These are phyloP conservation scores for Thraustotheca clavata DNA, from an alignment of 352 stramenopile species.

Conservation along the genomic window DNA sequence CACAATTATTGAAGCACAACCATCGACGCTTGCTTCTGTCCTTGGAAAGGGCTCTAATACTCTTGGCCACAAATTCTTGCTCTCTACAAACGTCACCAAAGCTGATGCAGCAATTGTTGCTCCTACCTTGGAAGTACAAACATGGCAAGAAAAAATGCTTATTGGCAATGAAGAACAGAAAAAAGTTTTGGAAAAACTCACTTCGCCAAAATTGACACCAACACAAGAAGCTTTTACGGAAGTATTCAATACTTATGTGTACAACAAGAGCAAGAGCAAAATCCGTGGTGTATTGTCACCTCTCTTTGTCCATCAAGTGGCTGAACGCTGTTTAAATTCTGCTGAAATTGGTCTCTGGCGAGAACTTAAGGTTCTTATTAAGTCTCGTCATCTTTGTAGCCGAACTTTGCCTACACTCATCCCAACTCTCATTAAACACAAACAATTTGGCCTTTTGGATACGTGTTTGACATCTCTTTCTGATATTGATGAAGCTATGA, in stretches of 20 bases:
- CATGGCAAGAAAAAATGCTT: constrained; percentile 1
- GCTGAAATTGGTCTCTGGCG: constrained; percentile 44
- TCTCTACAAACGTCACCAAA: background rate
- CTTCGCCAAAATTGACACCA: background rate
- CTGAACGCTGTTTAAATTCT: constrained; percentile 48
- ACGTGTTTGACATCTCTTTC: constrained; percentile 49
- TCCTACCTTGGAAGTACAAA: background rate
- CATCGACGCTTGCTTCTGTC: constrained; percentile 15
- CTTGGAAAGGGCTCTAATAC: background rate
- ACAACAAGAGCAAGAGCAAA: constrained; percentile 7
- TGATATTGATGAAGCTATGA: constrained; percentile 67
- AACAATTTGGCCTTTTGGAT: constrained; percentile 58
- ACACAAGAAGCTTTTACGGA: background rate
- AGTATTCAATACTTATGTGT: constrained; percentile 12
- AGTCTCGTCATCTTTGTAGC: constrained; percentile 49
- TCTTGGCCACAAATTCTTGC: background rate
- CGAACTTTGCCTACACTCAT: constrained; percentile 53
- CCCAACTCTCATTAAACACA: constrained; percentile 51
- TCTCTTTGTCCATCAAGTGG: constrained; percentile 48
- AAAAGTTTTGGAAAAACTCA: background rate
- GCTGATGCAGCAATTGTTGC: background rate
- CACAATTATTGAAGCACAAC: background rate
- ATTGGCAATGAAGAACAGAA: constrained; percentile 6
- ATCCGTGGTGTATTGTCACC: constrained; percentile 32
- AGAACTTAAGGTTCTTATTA: constrained; percentile 41